Conservation (phyloP, 148 eudicot species). For the Vaccinium vitisidaea region DNA sequence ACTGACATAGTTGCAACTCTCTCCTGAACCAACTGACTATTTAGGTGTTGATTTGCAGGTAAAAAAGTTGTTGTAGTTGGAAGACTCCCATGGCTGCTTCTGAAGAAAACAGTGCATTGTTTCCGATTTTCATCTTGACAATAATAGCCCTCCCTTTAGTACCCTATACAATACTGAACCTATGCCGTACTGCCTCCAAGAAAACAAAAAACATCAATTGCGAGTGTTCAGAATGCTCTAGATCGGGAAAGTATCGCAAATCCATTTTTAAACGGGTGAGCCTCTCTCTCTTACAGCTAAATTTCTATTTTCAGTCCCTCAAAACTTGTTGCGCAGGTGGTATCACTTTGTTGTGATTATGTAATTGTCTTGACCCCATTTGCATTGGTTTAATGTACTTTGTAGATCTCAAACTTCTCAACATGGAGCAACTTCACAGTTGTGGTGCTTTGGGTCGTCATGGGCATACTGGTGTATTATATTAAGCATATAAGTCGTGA, state of each 20-base stretch:
- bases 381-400: neutral
- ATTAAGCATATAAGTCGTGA: slow-evolving; percentile 72
- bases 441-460: slow-evolving; percentile 81
- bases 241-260: slow-evolving; percentile 85
- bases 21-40: neutral
- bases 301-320: neutral
- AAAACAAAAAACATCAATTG: slow-evolving; percentile 70
- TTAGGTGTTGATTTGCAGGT: slow-evolving; percentile 18
- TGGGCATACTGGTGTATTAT: slow-evolving; percentile 71
- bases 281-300: slow-evolving; percentile 7
- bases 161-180: slow-evolving; percentile 79
- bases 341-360: neutral
- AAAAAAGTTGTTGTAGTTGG: slow-evolving; percentile 24
- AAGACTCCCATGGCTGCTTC: slow-evolving; percentile 66
- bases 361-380: slow-evolving; percentile 1
- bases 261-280: slow-evolving; percentile 65
- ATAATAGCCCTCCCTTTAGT: slow-evolving; percentile 86
- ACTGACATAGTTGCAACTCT: neutral
- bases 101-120: slow-evolving; percentile 81
- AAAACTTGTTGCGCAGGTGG: neutral
- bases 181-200: slow-evolving; percentile 72
- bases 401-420: slow-evolving; percentile 72
- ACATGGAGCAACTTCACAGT: slow-evolving; percentile 82
- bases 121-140: slow-evolving; percentile 86
- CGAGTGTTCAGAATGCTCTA: slow-evolving; percentile 71